These are phyloP conservation scores for Atkinsonella texensis DNA, from an alignment of 2,329 filamentous ascomycete genomes.

Conservation along the genomic window DNA sequence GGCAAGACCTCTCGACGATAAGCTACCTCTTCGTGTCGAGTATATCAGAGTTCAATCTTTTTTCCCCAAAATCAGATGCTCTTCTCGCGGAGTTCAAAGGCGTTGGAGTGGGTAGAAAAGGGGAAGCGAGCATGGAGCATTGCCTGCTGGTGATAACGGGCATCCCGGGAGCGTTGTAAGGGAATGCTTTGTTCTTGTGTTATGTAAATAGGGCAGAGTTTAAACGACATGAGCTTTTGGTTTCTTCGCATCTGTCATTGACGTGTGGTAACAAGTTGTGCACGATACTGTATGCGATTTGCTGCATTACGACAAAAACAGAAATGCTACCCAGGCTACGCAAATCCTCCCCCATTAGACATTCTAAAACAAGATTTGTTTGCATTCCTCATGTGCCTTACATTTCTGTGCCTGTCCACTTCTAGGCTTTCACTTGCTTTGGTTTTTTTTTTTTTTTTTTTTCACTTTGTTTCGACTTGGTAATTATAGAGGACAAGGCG, in stretches of 20 bases:
- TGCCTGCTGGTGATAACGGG: no score
- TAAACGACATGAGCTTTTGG: no score
- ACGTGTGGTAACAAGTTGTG: no score
- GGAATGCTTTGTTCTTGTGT: no score
- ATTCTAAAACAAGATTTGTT: constrained; percentile 1
- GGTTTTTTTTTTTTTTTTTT: not conserved
- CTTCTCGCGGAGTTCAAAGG: constrained; percentile 18
- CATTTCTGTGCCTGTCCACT: not conserved
- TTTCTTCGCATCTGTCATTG: no score
- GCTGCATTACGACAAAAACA: constrained; percentile 1
- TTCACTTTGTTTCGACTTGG: not conserved
- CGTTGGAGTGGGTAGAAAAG: constrained; percentile 7
- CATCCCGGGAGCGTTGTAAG: no score
- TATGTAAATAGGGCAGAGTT: no score
- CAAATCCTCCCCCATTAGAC: not conserved
- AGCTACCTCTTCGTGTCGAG: constrained; percentile 9
- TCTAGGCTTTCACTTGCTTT: not conserved
- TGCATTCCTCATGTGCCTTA: not conserved
- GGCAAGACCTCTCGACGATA: constrained; percentile 73
- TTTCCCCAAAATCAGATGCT: not conserved
- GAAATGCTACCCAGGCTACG: constrained; percentile 4
- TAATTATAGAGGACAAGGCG: not conserved
- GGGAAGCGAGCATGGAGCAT: no score
- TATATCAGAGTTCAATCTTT: no score
- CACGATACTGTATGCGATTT: not conserved